A percentile compares a stretch with the other conserved stretches of the same genome.
Evolutionary conservation across 2,329 filamentous ascomycete genomes (phyloP).

Genomic region (Botrytis galanthina): DNA sequence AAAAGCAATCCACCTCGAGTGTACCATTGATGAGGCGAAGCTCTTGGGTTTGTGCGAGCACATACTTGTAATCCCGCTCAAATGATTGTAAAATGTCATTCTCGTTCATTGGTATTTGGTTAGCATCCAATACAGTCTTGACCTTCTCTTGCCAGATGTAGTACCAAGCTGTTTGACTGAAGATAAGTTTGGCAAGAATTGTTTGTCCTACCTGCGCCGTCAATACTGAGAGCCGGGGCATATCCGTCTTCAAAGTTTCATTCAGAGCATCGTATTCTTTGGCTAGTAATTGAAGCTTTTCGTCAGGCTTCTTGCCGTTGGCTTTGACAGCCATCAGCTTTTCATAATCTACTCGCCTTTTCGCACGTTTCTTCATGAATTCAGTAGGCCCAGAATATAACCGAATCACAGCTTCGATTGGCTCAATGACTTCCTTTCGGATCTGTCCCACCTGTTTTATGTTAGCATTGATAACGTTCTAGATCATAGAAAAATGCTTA

Average conservation of each 20-base stretch:
- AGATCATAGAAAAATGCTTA: constrained; percentile 45
- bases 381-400: constrained; percentile 80
- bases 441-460: constrained; percentile 57
- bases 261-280: constrained; percentile 85
- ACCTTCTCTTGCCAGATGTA: constrained; percentile 81
- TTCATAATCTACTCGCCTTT: constrained; percentile 86
- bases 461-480: constrained; percentile 22
- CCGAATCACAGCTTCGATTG: constrained; percentile 74
- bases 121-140: constrained; percentile 66
- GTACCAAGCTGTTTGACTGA: constrained; percentile 82
- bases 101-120: constrained; percentile 62
- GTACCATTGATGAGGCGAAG: constrained; percentile 77
- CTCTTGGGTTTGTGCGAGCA: constrained; percentile 67
- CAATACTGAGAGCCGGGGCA: constrained; percentile 77
- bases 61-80: constrained; percentile 72
- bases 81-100: constrained; percentile 75
- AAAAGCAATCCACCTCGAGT: constrained; percentile 39
- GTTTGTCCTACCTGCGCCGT: constrained; percentile 83
- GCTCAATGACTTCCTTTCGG: constrained; percentile 79
- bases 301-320: constrained; percentile 80
- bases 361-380: constrained; percentile 91
- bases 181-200: constrained; percentile 78
- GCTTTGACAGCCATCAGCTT: constrained; percentile 75
- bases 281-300: constrained; percentile 77
- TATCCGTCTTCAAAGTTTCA: constrained; percentile 86